These are phyloP conservation scores for Nematodospora anomalae DNA, from an alignment of 1,139 yeast genomes.

Conservation along the genomic window DNA sequence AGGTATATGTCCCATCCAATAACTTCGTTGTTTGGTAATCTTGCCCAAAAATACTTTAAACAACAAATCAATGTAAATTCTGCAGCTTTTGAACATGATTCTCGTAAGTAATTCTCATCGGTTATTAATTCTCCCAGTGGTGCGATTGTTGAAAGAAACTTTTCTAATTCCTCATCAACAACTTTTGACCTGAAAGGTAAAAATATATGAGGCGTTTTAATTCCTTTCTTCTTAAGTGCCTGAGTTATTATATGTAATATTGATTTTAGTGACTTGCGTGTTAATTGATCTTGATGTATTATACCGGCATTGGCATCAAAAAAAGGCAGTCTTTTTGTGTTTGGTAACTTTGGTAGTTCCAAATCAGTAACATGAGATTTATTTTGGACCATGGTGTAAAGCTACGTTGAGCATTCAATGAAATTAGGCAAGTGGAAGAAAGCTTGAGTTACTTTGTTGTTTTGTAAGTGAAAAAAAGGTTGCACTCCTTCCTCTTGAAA, in stretches of 20 bases:
- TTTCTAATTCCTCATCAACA: constrained; percentile 54
- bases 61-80: constrained; percentile 71
- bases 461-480: too few species aligned
- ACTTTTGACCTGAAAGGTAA: constrained; percentile 70
- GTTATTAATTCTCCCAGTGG: constrained; percentile 47
- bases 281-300: constrained; percentile 41
- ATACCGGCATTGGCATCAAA: constrained; percentile 14
- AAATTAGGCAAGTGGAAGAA: constrained; percentile 1
- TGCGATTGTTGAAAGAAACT: constrained; percentile 52
- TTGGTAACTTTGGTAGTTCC: constrained; percentile 27
- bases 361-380: constrained; percentile 17
- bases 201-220: constrained; percentile 62
- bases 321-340: constrained; percentile 10
- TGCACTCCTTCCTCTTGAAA: too few species aligned
- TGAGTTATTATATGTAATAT: constrained; percentile 67
- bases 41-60: constrained; percentile 81
- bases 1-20: constrained; percentile 86
- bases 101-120: constrained; percentile 33
- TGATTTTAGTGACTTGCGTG: constrained; percentile 62
- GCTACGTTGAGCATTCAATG: background rate
- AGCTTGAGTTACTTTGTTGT: constrained; percentile 1
- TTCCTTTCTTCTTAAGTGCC: constrained; percentile 57
- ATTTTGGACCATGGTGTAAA: constrained; percentile 13
- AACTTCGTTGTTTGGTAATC: constrained; percentile 76
- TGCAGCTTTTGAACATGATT: constrained; percentile 48